phyloP scores from a whole-genome alignment of 495 filamentous ascomycete genomes.

The Clohesyomyces aquaticus region DNA sequence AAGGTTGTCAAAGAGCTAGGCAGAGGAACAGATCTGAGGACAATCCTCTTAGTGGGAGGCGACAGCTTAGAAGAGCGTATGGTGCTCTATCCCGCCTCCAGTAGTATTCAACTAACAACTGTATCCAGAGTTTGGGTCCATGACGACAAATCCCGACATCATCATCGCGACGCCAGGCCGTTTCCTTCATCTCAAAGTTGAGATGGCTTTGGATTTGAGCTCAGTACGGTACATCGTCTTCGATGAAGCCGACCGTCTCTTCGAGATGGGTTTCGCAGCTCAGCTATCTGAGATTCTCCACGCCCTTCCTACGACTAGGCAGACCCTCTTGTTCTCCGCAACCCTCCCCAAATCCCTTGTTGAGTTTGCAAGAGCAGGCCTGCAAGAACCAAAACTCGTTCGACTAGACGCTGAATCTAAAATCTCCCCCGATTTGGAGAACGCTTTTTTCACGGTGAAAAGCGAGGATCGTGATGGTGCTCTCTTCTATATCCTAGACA shows the following conservation, averaged over 20 bases:
- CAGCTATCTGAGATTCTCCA: slow-evolving; percentile 93
- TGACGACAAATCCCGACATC: slow-evolving; percentile 94
- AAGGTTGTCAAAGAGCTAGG: slow-evolving; percentile 96
- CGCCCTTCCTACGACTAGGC: slow-evolving; percentile 77
- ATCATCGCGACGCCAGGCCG: slow-evolving; percentile 95
- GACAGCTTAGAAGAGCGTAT: slow-evolving; percentile 86
- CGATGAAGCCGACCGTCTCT: slow-evolving; percentile 93
- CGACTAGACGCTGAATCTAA: slow-evolving; percentile 93
- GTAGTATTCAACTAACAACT: slow-evolving; percentile 5
- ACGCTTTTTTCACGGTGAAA: slow-evolving; percentile 91
- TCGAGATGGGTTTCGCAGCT: slow-evolving; percentile 96
- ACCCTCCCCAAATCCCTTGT: slow-evolving; percentile 91
- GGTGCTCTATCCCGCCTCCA: not conserved
- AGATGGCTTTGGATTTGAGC: slow-evolving; percentile 86
- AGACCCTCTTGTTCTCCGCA: slow-evolving; percentile 93
- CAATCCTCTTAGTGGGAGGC: slow-evolving; percentile 87
- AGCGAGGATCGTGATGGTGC: slow-evolving; percentile 91
- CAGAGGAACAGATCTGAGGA: slow-evolving; percentile 85
- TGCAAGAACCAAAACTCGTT: slow-evolving; percentile 86
- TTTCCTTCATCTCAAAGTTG: slow-evolving; percentile 92
- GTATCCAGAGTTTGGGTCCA: slow-evolving; percentile 70
- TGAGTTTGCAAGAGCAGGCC: slow-evolving; percentile 90
- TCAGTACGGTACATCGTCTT: slow-evolving; percentile 92
- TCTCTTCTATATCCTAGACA: slow-evolving; percentile 81
- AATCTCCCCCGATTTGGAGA: slow-evolving; percentile 89